Conservation (phyloP, 169 alveolate species). For the Cryptosporidium viatorum region DNA sequence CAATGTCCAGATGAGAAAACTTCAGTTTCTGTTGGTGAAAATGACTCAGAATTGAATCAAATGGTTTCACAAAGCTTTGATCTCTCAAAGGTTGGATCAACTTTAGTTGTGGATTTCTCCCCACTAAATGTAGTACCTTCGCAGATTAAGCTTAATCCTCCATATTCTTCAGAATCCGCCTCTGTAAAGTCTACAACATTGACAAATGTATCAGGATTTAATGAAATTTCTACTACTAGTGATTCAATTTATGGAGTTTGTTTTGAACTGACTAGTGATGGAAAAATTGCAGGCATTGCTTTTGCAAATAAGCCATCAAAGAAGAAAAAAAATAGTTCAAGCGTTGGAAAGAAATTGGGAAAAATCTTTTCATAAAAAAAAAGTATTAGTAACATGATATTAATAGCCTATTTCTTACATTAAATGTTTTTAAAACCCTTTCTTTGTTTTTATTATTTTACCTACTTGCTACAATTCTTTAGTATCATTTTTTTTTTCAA, state of each 20-base stretch:
- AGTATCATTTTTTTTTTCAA: background rate
- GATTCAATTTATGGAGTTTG: constrained; percentile 72
- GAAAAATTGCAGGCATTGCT: constrained; percentile 74
- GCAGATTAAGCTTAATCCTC: constrained; percentile 42
- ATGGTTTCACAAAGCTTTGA: constrained; percentile 32
- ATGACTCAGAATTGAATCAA: constrained; percentile 21
- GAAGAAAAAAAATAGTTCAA: constrained; percentile 12
- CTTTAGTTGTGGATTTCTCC: constrained; percentile 43
- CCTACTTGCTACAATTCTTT: constrained; percentile 1
- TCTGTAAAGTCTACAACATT: background rate
- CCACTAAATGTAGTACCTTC: constrained; percentile 48
- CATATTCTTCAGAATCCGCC: constrained; percentile 37
- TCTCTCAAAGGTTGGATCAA: constrained; percentile 53
- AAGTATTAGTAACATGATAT: constrained; percentile 1
- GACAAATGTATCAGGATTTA: constrained; percentile 55
- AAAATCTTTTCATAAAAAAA: constrained; percentile 16
- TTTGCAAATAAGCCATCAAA: constrained; percentile 55
- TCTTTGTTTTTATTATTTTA: background rate
- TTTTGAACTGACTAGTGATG: constrained; percentile 69
- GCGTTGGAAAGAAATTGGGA: background rate
- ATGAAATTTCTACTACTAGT: constrained; percentile 33
- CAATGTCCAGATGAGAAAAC: constrained; percentile 57
- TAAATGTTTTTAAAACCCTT: background rate
- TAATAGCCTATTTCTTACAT: background rate
- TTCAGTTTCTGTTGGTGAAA: constrained; percentile 72